Percentiles rank a stretch among this genome's conserved stretches.
phyloP scores from a whole-genome alignment of 2,329 filamentous ascomycete species.

The Graphium sp. region DNA sequence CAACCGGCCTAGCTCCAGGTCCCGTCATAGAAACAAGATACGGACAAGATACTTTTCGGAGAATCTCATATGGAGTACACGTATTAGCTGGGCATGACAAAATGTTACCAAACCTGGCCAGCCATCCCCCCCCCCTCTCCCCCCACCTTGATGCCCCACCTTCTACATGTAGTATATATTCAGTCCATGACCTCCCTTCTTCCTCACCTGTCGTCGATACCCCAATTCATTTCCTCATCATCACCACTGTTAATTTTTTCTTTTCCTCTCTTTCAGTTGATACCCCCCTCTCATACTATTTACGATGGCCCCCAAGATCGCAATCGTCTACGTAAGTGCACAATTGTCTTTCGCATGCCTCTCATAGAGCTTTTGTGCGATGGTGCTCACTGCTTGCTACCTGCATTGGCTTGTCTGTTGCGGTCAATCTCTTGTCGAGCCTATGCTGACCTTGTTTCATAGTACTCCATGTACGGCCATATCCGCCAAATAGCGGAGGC shows the following conservation, averaged over 20 bases:
- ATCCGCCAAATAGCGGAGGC: constrained; percentile 71
- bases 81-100: too few relatives aligned
- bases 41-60: too few relatives aligned
- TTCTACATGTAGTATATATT: too few relatives aligned
- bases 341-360: constrained; percentile 2
- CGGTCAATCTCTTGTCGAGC: not conserved
- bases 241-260: constrained; percentile 1
- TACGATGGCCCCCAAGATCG: constrained; percentile 79
- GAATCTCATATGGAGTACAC: too few relatives aligned
- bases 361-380: not conserved
- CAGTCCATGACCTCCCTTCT: constrained; percentile 7
- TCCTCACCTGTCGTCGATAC: too few relatives aligned
- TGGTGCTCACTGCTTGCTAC: not conserved
- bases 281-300: constrained; percentile 6
- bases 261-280: constrained; percentile 3
- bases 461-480: constrained; percentile 95
- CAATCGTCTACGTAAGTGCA: constrained; percentile 67
- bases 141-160: too few relatives aligned
- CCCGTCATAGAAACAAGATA: too few relatives aligned
- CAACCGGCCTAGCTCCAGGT: too few relatives aligned
- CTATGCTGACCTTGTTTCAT: not conserved
- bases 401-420: not conserved
- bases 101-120: too few relatives aligned
- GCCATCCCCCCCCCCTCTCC: too few relatives aligned
- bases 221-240: too few relatives aligned